Conservation (phyloP, 1,139 yeast genomes). For the Geotrichum phurueaensis region DNA sequence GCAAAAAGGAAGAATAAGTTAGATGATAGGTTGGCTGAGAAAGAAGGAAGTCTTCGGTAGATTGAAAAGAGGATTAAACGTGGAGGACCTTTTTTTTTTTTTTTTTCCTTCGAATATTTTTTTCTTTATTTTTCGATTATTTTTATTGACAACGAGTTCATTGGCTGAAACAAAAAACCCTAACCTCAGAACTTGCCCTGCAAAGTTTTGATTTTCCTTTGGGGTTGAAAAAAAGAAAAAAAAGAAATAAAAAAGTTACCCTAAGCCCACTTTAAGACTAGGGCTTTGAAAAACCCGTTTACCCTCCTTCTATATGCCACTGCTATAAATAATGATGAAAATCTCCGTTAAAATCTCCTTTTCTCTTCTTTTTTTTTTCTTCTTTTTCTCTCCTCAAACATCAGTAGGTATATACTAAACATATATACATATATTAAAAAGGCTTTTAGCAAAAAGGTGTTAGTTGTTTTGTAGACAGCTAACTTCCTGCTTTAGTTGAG, state of each 20-base stretch:
- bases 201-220: too few species aligned
- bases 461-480: not conserved
- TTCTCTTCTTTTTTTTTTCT: not conserved
- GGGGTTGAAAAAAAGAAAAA: too few species aligned
- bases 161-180: not conserved
- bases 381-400: not conserved
- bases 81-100: not conserved
- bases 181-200: not conserved
- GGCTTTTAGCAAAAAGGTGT: slow-evolving; percentile 2
- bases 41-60: not conserved
- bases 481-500: slow-evolving; percentile 1
- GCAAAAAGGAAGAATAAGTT: not conserved
- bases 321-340: not conserved
- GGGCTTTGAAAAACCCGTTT: not conserved
- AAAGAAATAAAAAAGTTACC: not conserved
- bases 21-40: not conserved
- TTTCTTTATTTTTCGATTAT: too few species aligned
- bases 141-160: not conserved
- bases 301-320: not conserved
- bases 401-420: slow-evolving; percentile 4
- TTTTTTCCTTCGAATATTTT: not conserved
- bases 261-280: not conserved
- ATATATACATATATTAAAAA: not conserved
- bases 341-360: not conserved
- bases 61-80: not conserved